phyloP scores from a whole-genome alignment of 352 stramenopile genomes.

The Globisporangium alternatum region DNA sequence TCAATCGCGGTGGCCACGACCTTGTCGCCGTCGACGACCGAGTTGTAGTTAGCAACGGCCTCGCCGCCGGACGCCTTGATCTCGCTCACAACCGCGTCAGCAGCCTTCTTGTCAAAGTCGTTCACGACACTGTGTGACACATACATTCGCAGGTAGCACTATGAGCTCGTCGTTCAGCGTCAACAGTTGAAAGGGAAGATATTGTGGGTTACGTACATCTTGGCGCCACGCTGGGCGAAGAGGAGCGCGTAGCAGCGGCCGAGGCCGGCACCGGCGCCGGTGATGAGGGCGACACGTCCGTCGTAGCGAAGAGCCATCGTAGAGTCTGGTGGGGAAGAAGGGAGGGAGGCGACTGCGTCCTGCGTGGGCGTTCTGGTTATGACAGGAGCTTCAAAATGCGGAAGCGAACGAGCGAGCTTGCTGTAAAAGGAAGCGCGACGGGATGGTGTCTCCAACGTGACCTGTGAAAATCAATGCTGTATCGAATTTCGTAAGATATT shows the following conservation, averaged over 20 bases:
- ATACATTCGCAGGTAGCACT: constrained; percentile 7
- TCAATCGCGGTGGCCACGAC: constrained; percentile 74
- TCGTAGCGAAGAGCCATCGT: constrained; percentile 69
- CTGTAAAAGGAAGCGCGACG: background rate
- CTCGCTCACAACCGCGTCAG: constrained; percentile 72
- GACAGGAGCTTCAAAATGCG: constrained; percentile 3
- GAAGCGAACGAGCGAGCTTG: background rate
- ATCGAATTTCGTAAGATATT: background rate
- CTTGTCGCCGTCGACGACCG: constrained; percentile 80
- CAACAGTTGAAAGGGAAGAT: background rate
- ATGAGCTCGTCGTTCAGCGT: constrained; percentile 60
- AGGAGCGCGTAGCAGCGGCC: constrained; percentile 74
- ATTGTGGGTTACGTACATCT: constrained; percentile 60
- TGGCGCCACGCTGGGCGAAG: constrained; percentile 71
- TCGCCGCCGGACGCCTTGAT: constrained; percentile 72
- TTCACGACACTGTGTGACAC: constrained; percentile 50
- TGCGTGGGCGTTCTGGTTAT: constrained; percentile 9
- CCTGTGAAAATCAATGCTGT: background rate
- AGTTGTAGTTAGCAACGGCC: constrained; percentile 82
- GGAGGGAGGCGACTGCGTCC: constrained; percentile 9
- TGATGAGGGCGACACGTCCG: constrained; percentile 64
- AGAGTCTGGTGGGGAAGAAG: constrained; percentile 2
- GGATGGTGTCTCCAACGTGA: background rate
- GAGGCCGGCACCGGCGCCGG: constrained; percentile 67
- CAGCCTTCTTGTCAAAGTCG: constrained; percentile 61